Conservation (phyloP, 2,329 filamentous ascomycete species). For the Colletotrichum graminicola region DNA sequence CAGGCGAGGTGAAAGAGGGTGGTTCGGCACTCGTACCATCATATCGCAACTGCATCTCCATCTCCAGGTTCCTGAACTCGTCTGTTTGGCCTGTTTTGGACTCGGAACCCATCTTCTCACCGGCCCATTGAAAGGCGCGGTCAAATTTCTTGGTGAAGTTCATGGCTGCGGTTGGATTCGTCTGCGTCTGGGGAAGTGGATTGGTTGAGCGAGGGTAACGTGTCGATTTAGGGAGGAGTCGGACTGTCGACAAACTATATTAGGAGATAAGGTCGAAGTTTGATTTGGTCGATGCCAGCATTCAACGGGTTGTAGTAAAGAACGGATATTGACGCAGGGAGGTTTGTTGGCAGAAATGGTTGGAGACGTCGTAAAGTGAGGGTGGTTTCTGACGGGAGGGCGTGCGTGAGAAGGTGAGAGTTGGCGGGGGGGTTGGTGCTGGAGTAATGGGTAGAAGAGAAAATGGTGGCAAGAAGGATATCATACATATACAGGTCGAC, state of each 20-base stretch:
- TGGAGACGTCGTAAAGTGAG: constrained; percentile 19
- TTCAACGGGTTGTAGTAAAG: constrained; percentile 25
- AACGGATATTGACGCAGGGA: constrained; percentile 3
- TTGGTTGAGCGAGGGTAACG: neutral
- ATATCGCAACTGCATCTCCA: constrained; percentile 89
- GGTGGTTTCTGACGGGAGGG: neutral
- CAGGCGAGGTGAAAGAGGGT: neutral
- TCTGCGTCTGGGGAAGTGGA: neutral
- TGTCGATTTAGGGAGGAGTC: neutral
- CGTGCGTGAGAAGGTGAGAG: neutral
- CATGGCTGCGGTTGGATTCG: constrained; percentile 53
- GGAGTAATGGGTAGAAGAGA: constrained; percentile 1
- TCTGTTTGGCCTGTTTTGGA: constrained; percentile 88
- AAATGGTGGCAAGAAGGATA: constrained; percentile 33
- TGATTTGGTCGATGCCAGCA: constrained; percentile 36
- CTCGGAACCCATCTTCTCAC: constrained; percentile 95
- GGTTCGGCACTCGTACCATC: constrained; percentile 73
- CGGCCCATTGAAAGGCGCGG: constrained; percentile 97
- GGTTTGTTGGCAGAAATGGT: constrained; percentile 8
- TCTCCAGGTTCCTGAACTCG: constrained; percentile 90
- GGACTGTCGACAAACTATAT: constrained; percentile 5
- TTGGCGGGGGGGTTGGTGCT: neutral
- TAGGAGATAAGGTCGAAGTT: constrained; percentile 15
- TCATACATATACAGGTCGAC: constrained; percentile 26
- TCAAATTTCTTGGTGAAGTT: constrained; percentile 86